These are phyloP conservation scores for Blakeslea trispora DNA, from an alignment of 371 early-diverging fungal genomes.

Conservation along the genomic window DNA sequence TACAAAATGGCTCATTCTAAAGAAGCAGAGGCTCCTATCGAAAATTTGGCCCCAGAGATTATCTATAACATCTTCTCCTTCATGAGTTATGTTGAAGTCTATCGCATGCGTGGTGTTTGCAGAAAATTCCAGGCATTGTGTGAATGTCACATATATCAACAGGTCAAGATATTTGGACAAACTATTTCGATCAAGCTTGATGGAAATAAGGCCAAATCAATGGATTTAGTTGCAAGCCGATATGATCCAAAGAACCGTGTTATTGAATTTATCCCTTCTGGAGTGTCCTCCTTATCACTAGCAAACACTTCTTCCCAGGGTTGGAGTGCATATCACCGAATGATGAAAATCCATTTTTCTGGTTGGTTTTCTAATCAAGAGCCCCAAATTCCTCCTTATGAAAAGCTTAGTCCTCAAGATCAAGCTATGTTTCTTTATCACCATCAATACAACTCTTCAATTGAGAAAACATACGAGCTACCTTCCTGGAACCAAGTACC, in stretches of 20 bases:
- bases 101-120: conserved; percentile 35
- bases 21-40: background rate
- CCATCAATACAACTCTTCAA: conserved; percentile 39
- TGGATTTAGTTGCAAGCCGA: conserved; percentile 25
- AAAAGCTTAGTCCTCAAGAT: conserved; percentile 27
- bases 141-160: conserved; percentile 37
- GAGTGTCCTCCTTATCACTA: conserved; percentile 4
- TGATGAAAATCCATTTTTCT: conserved; percentile 39
- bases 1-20: conserved; percentile 1
- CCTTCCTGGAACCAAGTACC: conserved; percentile 21
- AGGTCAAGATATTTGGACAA: conserved; percentile 23
- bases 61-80: conserved; percentile 36
- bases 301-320: conserved; percentile 5
- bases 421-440: conserved; percentile 41
- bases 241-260: conserved; percentile 39
- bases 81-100: conserved; percentile 35
- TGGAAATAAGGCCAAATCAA: conserved; percentile 8
- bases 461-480: conserved; percentile 39
- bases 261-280: conserved; percentile 40
- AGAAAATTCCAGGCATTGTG: conserved; percentile 27
- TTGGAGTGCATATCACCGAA: conserved; percentile 31
- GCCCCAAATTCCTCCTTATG: conserved; percentile 1
- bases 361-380: conserved; percentile 23
- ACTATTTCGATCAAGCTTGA: conserved; percentile 34
- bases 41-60: conserved; percentile 38